Evolutionary conservation across 1,139 yeast species (phyloP), one percentile per base, ranked within the genome.

Genomic region (Sugiyamaella paludigena): DNA sequence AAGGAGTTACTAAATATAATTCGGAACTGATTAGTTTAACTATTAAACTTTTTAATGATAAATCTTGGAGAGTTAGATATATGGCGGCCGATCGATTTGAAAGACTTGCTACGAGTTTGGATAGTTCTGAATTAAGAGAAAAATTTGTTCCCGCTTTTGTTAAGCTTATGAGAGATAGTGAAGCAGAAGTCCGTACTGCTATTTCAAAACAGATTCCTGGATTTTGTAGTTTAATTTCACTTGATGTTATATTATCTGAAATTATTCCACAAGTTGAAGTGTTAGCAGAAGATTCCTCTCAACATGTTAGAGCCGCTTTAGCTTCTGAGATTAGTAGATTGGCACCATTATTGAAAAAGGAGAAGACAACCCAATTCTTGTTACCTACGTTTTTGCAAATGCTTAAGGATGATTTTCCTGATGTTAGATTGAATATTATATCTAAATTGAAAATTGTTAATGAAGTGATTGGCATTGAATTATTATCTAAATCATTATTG

Each of bases 11-110:
- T 27, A 57, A 58, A 50, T 60, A 60, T 54, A 62, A 61, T 40
- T 47, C 62, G 24, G 66, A 61, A 48, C 58, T 70, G 34, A 62
- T 66, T 43, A 57, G 57, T 29, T 57, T 58, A 50, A 75, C 88
- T 3, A 76, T 84, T 54, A 80, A 81, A 57, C 77, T 94, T 58
- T 83, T 87, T 55, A 79, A 77, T 57, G 98, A 94, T 71, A 91
- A 88, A 69, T 86, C 95, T 62, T 94, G 99, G 99, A 84, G 98
- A 68, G 98, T 94, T 49, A 81, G 98, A 63, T 94, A 92, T 71
- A 89, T 95, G 80, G 95, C 96, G 27, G 97, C 98, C 27, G 97
- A 91, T 66, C 79, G 89, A 62, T 91, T 88, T 64, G 87, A 83
- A 60, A 75, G 77, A 56, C 78, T 94, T 54, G 88, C 95, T 3